Conservation (phyloP, 352 stramenopile genomes). For the Elongisporangium undulatum region DNA sequence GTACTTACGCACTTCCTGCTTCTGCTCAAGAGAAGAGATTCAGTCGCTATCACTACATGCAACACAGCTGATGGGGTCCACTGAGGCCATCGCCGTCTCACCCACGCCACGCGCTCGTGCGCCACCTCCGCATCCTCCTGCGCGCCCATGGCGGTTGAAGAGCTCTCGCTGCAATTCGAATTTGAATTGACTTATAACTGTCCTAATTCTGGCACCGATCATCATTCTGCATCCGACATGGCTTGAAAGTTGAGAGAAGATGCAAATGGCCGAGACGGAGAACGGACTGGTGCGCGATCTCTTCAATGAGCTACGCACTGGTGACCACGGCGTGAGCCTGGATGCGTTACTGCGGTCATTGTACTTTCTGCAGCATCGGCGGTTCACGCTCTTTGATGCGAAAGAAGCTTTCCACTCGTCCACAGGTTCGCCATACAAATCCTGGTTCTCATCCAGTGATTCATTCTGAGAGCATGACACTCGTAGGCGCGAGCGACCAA, state of each 20-base stretch:
- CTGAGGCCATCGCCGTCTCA: constrained; percentile 10
- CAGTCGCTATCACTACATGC: background rate
- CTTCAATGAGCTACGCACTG: constrained; percentile 45
- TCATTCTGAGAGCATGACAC: background rate
- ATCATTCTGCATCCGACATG: background rate
- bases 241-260: constrained; percentile 1
- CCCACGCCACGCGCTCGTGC: constrained; percentile 44
- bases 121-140: background rate
- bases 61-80: background rate
- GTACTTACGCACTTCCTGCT: constrained; percentile 51
- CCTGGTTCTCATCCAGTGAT: background rate
- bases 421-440: constrained; percentile 15
- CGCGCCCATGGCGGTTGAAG: background rate
- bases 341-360: constrained; percentile 35
- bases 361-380: constrained; percentile 62
- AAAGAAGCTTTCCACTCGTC: constrained; percentile 61
- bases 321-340: constrained; percentile 47
- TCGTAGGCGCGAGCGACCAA: constrained; percentile 30
- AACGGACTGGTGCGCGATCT: constrained; percentile 36
- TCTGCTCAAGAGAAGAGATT: constrained; percentile 22
- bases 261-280: constrained; percentile 18
- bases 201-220: background rate
- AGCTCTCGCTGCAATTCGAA: background rate
- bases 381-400: constrained; percentile 62
- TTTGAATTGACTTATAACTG: background rate